Evolutionary conservation across 176 grass and related monocot genomes (phyloP).

Genomic region (Eleusine coracana): DNA sequence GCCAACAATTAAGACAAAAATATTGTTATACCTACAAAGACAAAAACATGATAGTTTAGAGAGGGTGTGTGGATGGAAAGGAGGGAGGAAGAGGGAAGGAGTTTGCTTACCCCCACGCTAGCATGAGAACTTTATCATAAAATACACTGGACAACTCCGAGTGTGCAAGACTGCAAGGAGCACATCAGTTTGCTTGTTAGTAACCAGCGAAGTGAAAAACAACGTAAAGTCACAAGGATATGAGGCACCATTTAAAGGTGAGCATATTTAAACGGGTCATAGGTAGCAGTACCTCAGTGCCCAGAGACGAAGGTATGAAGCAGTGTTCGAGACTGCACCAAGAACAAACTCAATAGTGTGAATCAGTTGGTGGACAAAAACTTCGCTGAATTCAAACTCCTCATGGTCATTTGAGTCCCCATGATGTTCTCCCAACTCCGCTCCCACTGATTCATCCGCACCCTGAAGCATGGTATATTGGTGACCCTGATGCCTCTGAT

Average conservation of each 20-base stretch:
- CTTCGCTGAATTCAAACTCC: conserved; percentile 91
- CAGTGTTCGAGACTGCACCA: conserved; percentile 93
- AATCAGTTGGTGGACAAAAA: conserved; percentile 96
- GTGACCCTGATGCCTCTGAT: conserved; percentile 84
- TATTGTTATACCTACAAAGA: conserved; percentile 66
- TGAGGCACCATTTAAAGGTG: not conserved
- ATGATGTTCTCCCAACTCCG: conserved; percentile 62
- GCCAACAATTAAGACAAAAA: conserved; percentile 51
- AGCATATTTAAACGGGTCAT: not conserved
- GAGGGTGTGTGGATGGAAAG: not conserved
- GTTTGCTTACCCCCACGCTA: conserved; percentile 69
- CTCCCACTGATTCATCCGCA: conserved; percentile 67
- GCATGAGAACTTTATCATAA: conserved; percentile 88
- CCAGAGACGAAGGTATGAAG: conserved; percentile 97
- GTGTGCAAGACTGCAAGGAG: conserved; percentile 79
- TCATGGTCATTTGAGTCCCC: conserved; percentile 57
- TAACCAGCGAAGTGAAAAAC: not conserved
- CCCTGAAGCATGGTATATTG: conserved; percentile 60
- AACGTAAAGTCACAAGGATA: not conserved
- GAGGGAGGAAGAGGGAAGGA: not conserved
- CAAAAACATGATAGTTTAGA: conserved; percentile 20
- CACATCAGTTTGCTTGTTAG: conserved; percentile 36
- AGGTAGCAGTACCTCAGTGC: conserved; percentile 70
- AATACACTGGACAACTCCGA: conserved; percentile 90
- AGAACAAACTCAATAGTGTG: conserved; percentile 99